Conservation (phyloP, 2,329 filamentous ascomycete species). For the Colletotrichum limetticola region DNA sequence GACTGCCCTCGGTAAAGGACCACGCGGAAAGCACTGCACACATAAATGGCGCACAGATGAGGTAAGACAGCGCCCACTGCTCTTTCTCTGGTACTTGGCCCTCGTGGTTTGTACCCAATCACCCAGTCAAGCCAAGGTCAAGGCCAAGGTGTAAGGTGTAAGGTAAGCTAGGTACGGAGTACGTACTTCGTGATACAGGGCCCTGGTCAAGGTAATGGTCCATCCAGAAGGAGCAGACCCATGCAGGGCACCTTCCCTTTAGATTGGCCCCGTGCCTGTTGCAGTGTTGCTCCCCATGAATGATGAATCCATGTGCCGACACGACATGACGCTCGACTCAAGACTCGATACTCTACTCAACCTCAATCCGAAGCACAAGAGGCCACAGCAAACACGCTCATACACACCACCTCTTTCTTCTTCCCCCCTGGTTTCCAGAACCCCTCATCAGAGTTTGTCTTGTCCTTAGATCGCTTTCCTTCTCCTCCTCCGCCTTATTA, state of each 20-base stretch:
- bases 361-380: background rate
- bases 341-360: background rate
- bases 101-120: no score
- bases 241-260: background rate
- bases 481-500: background rate
- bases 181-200: no score
- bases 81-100: background rate
- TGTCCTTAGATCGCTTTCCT: background rate
- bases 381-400: background rate
- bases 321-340: background rate
- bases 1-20: background rate
- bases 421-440: background rate
- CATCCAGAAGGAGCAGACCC: background rate
- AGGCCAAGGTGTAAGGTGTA: background rate
- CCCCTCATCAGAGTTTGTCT: background rate
- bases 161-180: no score
- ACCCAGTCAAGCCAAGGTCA: background rate
- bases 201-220: background rate
- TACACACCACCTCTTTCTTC: background rate
- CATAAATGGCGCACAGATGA: slow-evolving; percentile 1
- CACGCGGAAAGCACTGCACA: background rate
- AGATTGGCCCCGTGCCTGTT: background rate
- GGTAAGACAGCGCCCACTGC: background rate
- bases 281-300: background rate
- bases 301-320: background rate